These are phyloP conservation scores for Trametes coccinea DNA, from an alignment of 768 basidiomycete species.

Conservation along the genomic window DNA sequence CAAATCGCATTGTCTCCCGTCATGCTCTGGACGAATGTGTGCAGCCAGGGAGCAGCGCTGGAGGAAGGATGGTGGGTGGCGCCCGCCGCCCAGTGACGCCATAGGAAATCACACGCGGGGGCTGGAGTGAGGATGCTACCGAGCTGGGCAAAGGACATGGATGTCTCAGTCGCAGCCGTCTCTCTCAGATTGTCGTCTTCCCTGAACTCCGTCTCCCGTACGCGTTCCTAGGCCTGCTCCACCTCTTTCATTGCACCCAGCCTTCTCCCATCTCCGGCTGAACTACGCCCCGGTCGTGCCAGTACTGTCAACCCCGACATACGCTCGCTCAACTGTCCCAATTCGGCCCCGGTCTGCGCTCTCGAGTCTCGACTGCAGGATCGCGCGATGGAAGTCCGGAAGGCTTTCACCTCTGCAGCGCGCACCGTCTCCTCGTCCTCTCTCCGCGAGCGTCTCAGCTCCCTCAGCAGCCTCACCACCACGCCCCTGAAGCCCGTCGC, in stretches of 20 bases:
- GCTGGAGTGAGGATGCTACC: background rate
- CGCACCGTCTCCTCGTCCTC: slow-evolving; percentile 61
- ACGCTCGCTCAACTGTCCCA: background rate
- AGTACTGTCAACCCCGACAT: too few relatives aligned
- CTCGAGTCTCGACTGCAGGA: background rate
- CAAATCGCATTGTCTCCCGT: slow-evolving; percentile 12
- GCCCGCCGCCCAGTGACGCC: slow-evolving; percentile 11
- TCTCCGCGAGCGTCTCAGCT: slow-evolving; percentile 60
- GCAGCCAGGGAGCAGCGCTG: background rate
- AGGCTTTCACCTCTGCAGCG: slow-evolving; percentile 39
- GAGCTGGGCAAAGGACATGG: too few relatives aligned
- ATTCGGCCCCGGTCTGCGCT: background rate
- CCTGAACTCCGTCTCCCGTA: background rate
- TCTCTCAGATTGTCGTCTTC: background rate
- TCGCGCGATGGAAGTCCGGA: slow-evolving; percentile 36
- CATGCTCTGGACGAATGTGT: background rate
- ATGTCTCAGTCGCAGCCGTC: background rate
- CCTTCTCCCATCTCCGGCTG: too few relatives aligned
- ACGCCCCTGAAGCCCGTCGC: slow-evolving; percentile 63
- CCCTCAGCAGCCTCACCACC: slow-evolving; percentile 46
- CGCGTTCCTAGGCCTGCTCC: background rate
- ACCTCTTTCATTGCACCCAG: background rate
- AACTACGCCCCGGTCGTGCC: too few relatives aligned
- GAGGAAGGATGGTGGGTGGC: background rate
- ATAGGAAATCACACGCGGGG: background rate